A percentile compares a stretch with the other conserved stretches of the same genome.
phyloP scores from a whole-genome alignment of 1,284 basidiomycete genomes.

The Trichosporon sp. region DNA sequence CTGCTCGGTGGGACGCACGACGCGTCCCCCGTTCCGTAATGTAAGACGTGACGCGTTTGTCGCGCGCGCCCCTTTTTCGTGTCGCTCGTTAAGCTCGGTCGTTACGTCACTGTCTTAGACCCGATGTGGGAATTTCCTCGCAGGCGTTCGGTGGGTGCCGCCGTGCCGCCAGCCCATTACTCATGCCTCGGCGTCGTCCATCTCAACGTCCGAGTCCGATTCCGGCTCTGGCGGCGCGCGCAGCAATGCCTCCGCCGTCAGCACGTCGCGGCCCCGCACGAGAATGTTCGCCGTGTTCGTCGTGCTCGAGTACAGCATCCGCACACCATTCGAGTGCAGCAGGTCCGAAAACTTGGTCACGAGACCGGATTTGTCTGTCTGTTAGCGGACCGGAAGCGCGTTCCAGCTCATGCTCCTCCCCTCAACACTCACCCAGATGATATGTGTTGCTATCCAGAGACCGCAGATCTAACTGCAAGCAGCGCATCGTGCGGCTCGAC shows the following conservation, averaged over 20 bases:
- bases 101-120: neutral
- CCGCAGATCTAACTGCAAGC: conserved; percentile 53
- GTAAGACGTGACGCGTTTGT: conserved; percentile 6
- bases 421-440: conserved; percentile 23
- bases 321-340: conserved; percentile 69
- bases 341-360: conserved; percentile 74
- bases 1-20: neutral
- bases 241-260: conserved; percentile 41
- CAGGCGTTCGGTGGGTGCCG: neutral
- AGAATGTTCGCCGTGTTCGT: conserved; percentile 80
- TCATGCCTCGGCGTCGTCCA: neutral
- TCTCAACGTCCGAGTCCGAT: neutral
- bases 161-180: no score
- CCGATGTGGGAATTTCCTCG: neutral
- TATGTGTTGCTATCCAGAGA: conserved; percentile 23
- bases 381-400: neutral
- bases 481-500: conserved; percentile 38
- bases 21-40: conserved; percentile 16
- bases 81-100: neutral
- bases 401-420: neutral
- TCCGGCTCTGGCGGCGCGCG: conserved; percentile 14
- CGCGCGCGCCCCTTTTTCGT: neutral
- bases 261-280: conserved; percentile 55
- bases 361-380: conserved; percentile 60
- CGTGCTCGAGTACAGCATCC: conserved; percentile 81